Evolutionary conservation across 345 rosid genomes (phyloP).

Genomic region (Angophora floribunda): DNA sequence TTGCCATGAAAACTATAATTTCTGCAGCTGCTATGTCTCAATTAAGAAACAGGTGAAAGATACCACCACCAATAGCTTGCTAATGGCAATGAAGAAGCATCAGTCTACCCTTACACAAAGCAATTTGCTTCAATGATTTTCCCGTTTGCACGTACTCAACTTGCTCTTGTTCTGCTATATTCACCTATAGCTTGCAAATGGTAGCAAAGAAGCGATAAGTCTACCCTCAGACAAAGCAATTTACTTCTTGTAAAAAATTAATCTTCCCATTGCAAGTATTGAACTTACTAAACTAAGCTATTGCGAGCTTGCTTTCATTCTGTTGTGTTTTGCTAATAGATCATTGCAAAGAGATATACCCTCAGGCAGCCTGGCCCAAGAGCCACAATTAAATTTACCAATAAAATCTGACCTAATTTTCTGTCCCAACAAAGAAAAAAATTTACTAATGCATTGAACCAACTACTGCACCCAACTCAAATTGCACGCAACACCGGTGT

Average conservation of each 20-base stretch:
- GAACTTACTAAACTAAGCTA: neutral
- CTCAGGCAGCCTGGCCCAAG: neutral
- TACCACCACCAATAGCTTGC: neutral
- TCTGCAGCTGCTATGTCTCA: neutral
- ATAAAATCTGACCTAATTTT: neutral
- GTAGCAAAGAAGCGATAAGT: neutral
- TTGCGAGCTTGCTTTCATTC: neutral
- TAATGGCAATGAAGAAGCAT: neutral
- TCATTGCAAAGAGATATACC: neutral
- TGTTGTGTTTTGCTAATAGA: neutral
- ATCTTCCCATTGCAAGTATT: neutral
- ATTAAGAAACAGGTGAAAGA: neutral
- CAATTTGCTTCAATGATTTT: neutral
- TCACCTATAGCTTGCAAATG: neutral
- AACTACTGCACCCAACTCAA: neutral
- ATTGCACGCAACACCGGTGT: neutral
- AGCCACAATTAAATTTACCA: neutral
- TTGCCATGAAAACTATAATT: neutral
- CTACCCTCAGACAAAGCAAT: neutral
- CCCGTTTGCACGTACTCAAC: neutral
- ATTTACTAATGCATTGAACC: neutral
- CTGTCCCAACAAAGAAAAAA: neutral
- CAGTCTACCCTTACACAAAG: neutral
- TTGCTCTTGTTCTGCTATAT: neutral
- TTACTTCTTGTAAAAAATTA: neutral